Evolutionary conservation across 352 stramenopile species (phyloP).

Genomic region (Pythium rishiriense): DNA sequence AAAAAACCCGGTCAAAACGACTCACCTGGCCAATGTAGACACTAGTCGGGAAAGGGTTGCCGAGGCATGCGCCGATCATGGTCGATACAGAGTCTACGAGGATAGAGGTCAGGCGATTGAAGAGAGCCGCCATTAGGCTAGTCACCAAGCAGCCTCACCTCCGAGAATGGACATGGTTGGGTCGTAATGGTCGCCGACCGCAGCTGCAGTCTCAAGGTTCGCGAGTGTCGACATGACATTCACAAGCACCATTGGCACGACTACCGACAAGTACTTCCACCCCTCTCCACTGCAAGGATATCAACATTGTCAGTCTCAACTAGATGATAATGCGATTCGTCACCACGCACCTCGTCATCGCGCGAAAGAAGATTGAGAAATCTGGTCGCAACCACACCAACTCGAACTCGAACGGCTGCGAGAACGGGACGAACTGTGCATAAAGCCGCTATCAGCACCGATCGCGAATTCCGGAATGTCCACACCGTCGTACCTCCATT

Average conservation of each 20-base stretch:
- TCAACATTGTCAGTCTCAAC: background rate
- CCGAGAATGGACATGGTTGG: constrained; percentile 33
- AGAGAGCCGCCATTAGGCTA: no score
- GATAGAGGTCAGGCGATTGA: no score
- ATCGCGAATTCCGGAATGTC: background rate
- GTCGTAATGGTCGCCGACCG: constrained; percentile 46
- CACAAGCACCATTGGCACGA: constrained; percentile 45
- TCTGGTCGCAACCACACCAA: constrained; percentile 25
- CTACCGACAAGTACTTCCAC: constrained; percentile 44
- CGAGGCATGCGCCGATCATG: constrained; percentile 39
- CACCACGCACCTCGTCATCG: constrained; percentile 30
- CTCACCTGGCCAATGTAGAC: constrained; percentile 46
- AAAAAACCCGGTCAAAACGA: background rate
- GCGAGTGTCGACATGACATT: constrained; percentile 48
- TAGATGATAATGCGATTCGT: background rate
- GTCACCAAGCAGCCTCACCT: constrained; percentile 10
- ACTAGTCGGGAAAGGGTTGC: constrained; percentile 44
- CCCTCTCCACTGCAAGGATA: constrained; percentile 26
- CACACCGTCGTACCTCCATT: constrained; percentile 20
- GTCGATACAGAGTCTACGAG: constrained; percentile 34
- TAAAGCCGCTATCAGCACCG: background rate
- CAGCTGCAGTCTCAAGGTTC: constrained; percentile 38
- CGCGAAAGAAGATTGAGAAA: constrained; percentile 23
- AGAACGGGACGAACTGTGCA: constrained; percentile 33
- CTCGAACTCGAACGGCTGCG: constrained; percentile 32